Evolutionary conservation across 1,284 basidiomycete genomes (phyloP).

Genomic region (Chalciporus sp.): DNA sequence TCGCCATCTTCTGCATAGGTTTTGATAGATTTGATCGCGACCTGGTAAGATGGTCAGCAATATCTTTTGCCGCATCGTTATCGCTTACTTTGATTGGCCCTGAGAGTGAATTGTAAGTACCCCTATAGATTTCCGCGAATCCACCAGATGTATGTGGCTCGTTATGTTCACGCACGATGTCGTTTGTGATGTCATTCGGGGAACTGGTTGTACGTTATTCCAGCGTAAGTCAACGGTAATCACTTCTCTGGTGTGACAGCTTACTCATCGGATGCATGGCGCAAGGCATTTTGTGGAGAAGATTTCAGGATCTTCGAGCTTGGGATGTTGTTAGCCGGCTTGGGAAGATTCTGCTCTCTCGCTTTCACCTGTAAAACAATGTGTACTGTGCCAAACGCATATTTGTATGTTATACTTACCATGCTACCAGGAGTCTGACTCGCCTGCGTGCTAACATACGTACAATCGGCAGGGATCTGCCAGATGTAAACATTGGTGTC

Average conservation of each 20-base stretch:
- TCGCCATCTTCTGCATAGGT: constrained; percentile 10
- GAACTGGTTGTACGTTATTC: neutral
- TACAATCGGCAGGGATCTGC: neutral
- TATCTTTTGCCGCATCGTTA: neutral
- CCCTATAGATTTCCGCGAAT: constrained; percentile 12
- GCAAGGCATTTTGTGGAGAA: neutral
- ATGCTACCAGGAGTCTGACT: neutral
- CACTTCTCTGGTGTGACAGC: neutral
- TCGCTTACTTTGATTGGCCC: neutral
- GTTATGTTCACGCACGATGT: constrained; percentile 3
- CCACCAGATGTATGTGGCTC: constrained; percentile 17
- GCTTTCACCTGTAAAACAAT: neutral
- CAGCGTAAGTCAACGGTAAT: neutral
- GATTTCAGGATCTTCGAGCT: neutral
- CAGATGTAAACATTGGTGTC: constrained; percentile 2
- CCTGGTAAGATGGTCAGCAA: constrained; percentile 3
- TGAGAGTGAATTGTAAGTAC: neutral
- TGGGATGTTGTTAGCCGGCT: neutral
- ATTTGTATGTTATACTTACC: neutral
- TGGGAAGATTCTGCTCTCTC: neutral
- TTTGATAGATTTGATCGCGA: constrained; percentile 23
- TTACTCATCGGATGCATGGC: neutral
- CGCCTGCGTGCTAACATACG: neutral
- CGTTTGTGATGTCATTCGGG: constrained; percentile 10
- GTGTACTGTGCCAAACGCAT: neutral